phyloP scores from a whole-genome alignment of 2,329 filamentous ascomycete genomes.

The Fusarium multiceps region DNA sequence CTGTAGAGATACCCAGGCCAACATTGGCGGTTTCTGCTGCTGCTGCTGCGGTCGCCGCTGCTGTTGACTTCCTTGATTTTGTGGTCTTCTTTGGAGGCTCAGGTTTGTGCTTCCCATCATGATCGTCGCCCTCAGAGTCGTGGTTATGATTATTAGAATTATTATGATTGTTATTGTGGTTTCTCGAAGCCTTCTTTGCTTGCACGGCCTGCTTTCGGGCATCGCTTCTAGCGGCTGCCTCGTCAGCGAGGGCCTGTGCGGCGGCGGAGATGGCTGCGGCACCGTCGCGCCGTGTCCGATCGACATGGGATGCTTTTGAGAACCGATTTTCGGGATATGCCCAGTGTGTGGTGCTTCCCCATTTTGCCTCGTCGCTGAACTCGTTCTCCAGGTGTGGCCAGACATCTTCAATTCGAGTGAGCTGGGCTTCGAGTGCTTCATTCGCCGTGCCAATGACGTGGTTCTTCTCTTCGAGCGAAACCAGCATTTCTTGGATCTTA shows the following conservation, averaged over 20 bases:
- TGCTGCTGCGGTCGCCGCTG: constrained; percentile 47
- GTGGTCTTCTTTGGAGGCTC: constrained; percentile 71
- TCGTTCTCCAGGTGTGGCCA: constrained; percentile 89
- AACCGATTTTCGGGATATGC: constrained; percentile 89
- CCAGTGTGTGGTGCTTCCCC: constrained; percentile 93
- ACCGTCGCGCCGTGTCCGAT: constrained; percentile 81
- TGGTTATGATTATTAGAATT: constrained; percentile 35
- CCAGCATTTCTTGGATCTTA: constrained; percentile 85
- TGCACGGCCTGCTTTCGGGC: constrained; percentile 83
- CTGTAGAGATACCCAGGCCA: constrained; percentile 74
- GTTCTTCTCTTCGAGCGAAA: constrained; percentile 96
- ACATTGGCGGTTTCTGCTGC: constrained; percentile 61
- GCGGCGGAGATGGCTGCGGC: constrained; percentile 82
- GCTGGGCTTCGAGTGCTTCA: constrained; percentile 86
- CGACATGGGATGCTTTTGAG: constrained; percentile 71
- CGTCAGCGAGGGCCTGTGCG: constrained; percentile 80
- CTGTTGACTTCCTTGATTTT: constrained; percentile 71
- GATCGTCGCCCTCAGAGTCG: constrained; percentile 87
- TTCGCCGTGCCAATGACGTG: constrained; percentile 95
- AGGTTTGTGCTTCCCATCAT: constrained; percentile 60
- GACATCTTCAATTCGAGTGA: constrained; percentile 85
- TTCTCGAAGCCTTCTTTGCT: constrained; percentile 78
- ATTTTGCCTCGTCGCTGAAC: constrained; percentile 93
- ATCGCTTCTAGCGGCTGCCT: constrained; percentile 86
- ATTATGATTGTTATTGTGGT: constrained; percentile 54